A percentile compares a stretch with the other conserved stretches of the same genome.
These are phyloP conservation scores for Neurospora tetrasperma DNA, from an alignment of 495 filamentous ascomycete genomes.

Conservation along the genomic window DNA sequence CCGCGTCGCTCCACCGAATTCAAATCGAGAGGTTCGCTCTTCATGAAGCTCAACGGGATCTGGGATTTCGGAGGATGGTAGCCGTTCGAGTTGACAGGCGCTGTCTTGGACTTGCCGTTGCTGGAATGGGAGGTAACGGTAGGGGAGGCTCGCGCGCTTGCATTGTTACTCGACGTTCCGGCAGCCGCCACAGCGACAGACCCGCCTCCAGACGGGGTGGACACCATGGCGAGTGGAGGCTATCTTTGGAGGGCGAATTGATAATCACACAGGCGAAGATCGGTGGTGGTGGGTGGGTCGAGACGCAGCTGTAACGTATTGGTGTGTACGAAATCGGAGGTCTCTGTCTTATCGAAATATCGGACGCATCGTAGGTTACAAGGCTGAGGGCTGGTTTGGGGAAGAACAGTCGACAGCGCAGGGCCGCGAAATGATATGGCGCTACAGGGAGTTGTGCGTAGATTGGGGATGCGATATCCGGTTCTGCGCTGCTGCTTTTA, in stretches of 20 bases:
- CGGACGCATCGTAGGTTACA: neutral
- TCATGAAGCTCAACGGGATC: slow-evolving; percentile 41
- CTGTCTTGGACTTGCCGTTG: slow-evolving; percentile 31
- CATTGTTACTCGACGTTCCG: slow-evolving; percentile 25
- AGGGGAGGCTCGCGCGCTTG: slow-evolving; percentile 39
- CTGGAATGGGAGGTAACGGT: slow-evolving; percentile 27
- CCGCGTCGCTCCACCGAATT: slow-evolving; percentile 86
- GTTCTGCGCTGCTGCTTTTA: neutral
- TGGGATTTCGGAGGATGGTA: slow-evolving; percentile 40
- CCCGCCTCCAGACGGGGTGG: slow-evolving; percentile 28
- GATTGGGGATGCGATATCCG: neutral
- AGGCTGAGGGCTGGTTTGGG: neutral
- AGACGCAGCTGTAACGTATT: neutral
- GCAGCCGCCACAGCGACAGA: slow-evolving; percentile 23
- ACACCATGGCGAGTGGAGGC: slow-evolving; percentile 27
- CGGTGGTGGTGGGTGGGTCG: slow-evolving; percentile 2
- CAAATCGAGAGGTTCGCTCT: slow-evolving; percentile 60
- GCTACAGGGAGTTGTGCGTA: neutral
- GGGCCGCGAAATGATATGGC: neutral
- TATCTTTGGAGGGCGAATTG: neutral
- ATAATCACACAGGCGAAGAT: neutral
- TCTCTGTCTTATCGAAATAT: slow-evolving; percentile 1
- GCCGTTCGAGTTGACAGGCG: slow-evolving; percentile 41
- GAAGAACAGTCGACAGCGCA: neutral
- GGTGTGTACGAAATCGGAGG: neutral